Conservation (phyloP, 768 basidiomycete genomes). For the Leccinum subtestaceum region DNA sequence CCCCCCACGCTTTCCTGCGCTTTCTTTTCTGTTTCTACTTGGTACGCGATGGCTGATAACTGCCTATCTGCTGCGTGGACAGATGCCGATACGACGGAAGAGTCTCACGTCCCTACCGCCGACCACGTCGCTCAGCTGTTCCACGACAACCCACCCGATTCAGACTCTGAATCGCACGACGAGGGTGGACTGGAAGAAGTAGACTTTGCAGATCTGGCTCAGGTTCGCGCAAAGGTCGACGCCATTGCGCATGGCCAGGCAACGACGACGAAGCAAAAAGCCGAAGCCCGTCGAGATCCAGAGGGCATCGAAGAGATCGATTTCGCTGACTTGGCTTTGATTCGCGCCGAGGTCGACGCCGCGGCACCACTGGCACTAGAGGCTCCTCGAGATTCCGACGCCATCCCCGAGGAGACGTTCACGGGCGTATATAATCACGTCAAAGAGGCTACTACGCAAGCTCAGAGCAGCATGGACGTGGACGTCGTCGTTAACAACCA, state of each 20-base stretch:
- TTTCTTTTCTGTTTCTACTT: not conserved
- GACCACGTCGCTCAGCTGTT: conserved; percentile 66
- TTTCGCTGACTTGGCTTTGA: conserved; percentile 42
- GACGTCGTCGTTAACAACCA: conserved; percentile 2
- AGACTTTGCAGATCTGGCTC: conserved; percentile 62
- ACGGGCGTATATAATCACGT: conserved; percentile 35
- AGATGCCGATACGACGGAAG: conserved; percentile 37
- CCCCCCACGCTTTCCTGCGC: not conserved
- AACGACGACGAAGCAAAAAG: not conserved
- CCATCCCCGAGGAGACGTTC: conserved; percentile 34
- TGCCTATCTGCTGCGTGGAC: not conserved
- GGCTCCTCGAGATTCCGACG: conserved; percentile 16
- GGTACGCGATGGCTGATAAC: conserved; percentile 3
- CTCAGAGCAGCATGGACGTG: not conserved
- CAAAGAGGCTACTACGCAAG: not conserved
- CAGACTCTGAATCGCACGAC: conserved; percentile 31
- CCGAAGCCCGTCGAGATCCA: conserved; percentile 28
- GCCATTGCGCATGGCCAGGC: conserved; percentile 11
- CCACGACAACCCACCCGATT: conserved; percentile 30
- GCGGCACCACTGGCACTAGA: not conserved
- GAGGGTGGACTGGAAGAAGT: conserved; percentile 50
- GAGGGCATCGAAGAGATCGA: conserved; percentile 49
- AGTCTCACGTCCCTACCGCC: conserved; percentile 66
- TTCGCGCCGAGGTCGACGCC: conserved; percentile 21
- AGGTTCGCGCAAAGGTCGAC: conserved; percentile 43